Conservation (phyloP, 352 stramenopile genomes). For the Pythium pyrilobum region DNA sequence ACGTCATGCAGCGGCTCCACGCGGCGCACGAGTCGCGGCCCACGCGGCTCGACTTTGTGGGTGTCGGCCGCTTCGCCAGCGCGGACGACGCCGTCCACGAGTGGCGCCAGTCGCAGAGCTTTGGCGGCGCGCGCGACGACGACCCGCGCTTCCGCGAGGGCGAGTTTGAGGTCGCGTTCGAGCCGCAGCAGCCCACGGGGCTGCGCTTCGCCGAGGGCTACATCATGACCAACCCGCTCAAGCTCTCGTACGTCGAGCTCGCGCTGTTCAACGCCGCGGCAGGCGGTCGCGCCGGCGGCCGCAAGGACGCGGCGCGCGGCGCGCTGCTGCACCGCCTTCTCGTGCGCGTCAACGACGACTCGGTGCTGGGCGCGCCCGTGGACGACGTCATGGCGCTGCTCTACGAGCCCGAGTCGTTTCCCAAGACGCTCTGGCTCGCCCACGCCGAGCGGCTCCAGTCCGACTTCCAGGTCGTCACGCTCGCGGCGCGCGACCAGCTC, state of each 20-base stretch:
- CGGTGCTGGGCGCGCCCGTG: constrained; percentile 26
- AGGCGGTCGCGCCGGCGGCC: background rate
- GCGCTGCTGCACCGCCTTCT: constrained; percentile 18
- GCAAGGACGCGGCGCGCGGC: background rate
- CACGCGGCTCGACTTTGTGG: constrained; percentile 28
- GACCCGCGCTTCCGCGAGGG: constrained; percentile 20
- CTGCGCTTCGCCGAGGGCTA: constrained; percentile 31
- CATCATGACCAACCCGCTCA: constrained; percentile 29
- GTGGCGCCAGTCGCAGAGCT: constrained; percentile 20
- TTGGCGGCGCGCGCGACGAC: background rate
- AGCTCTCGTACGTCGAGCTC: constrained; percentile 21
- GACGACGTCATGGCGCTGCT: constrained; percentile 28
- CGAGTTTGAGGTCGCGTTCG: constrained; percentile 37
- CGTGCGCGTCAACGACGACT: constrained; percentile 24
- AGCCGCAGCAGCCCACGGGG: constrained; percentile 25
- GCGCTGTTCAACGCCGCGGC: constrained; percentile 5
- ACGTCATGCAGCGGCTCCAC: constrained; percentile 25
- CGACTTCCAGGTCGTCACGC: constrained; percentile 26
- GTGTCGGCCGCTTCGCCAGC: constrained; percentile 20
- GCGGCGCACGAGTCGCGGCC: constrained; percentile 12
- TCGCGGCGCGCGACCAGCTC: constrained; percentile 18
- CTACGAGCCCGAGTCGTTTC: constrained; percentile 21
- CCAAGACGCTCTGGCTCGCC: constrained; percentile 32
- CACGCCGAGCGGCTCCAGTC: constrained; percentile 13
- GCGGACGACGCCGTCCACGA: constrained; percentile 12